Base-by-base conservation (phyloP, 192 early-diverging fungal species). In the Umbelopsis sp. region DNA sequence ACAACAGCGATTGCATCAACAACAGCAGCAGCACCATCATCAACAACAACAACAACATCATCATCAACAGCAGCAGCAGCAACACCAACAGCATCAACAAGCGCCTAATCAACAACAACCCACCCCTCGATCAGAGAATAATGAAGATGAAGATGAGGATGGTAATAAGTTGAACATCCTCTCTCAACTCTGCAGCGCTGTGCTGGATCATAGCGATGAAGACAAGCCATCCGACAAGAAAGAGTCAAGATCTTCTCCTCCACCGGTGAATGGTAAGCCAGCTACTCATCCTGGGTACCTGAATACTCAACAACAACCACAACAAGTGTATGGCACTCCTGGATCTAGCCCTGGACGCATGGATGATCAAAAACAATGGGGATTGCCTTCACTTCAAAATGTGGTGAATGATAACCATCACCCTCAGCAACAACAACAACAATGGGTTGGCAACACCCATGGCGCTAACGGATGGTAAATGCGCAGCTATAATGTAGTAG, bases 111-210 rank as follows among this genome's bases (percentile, higher is more conserved):
- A 41, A 61, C 55, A 61, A 35, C 55, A 61, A 18, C 25, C 55
- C 33, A 61, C 55, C n/a, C 55, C 55, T 35, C 25, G 55, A 30
- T 61, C 55, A 18, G 55, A 61, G 33, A 61, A 22, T n/a, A 61
- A 61, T 4, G 55, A 61, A 30, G 55, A 61, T 35, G 55, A 61
- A 3, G 71, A 72, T 49, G 64, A 72, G 18, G 64, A 72, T 45
- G 71, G 71, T 21, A 49, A 45, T 49, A 72, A 72, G 37, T 66
- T 72, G 44, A 72, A 72, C 64, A 66, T 72, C 27, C 58, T 72
- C 13, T 72, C 71, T 45, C 58, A 72, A 30, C 71, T 72, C 49
- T 72, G 71, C 64, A 72, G 64, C 27, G 71, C 44, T 51, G 71
- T 66, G 30, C 49, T 72, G 20, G 64, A 72, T 52, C 58, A 64